These are phyloP conservation scores for Lentinula edodes DNA, from an alignment of 768 basidiomycete species.

Conservation along the genomic window DNA sequence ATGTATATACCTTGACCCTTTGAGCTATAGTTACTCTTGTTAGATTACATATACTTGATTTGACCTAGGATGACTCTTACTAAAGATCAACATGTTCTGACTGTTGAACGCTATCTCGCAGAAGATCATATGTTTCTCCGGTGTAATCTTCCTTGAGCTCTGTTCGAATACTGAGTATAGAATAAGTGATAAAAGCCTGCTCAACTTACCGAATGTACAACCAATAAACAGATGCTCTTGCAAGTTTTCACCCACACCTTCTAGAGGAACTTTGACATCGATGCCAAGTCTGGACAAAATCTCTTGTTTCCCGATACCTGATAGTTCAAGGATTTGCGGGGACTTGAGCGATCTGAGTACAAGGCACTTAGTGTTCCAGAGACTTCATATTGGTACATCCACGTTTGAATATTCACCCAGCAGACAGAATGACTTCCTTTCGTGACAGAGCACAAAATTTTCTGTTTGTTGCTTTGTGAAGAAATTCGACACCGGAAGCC, in stretches of 20 bases:
- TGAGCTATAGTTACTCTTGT: constrained; percentile 8
- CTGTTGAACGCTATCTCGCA: constrained; percentile 20
- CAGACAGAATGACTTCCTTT: constrained; percentile 47
- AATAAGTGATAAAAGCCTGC: not conserved
- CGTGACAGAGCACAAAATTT: constrained; percentile 30
- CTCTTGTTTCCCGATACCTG: constrained; percentile 44
- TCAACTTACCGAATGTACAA: not conserved
- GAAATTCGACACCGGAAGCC: constrained; percentile 46
- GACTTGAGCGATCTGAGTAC: constrained; percentile 32
- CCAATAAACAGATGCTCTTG: constrained; percentile 38
- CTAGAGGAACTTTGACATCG: constrained; percentile 20
- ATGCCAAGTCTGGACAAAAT: constrained; percentile 36
- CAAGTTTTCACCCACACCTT: constrained; percentile 49
- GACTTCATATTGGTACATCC: not conserved
- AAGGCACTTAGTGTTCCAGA: not conserved
- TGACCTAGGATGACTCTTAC: constrained; percentile 15
- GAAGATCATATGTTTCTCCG: constrained; percentile 20
- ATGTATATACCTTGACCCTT: constrained; percentile 11
- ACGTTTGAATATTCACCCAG: constrained; percentile 24
- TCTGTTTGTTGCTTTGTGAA: constrained; percentile 15
- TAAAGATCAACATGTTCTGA: constrained; percentile 25
- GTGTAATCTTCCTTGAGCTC: constrained; percentile 24
- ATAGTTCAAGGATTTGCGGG: constrained; percentile 51
- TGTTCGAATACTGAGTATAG: constrained; percentile 9
- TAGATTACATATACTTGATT: not conserved